Conservation (phyloP, 139 green algal genomes). For the Penium margaritaceum region DNA sequence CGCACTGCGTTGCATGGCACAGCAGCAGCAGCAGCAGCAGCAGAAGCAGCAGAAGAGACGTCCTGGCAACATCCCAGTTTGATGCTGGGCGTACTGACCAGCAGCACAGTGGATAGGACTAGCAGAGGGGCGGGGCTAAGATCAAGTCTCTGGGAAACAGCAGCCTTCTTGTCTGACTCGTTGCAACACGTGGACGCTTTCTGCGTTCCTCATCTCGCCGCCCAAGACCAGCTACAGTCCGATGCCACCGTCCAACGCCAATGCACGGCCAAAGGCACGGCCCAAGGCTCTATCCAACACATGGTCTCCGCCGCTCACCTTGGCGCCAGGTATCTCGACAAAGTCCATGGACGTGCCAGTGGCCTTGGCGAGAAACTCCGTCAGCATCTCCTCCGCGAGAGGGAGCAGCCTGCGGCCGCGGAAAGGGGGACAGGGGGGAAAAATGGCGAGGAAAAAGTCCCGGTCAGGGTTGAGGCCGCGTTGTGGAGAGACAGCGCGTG, state of each 20-base stretch:
- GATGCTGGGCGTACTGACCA: too few relatives aligned
- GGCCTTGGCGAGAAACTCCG: constrained; percentile 38
- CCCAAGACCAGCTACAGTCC: background rate
- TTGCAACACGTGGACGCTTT: too few relatives aligned
- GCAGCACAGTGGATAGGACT: too few relatives aligned
- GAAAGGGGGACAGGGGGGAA: background rate
- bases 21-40: too few relatives aligned
- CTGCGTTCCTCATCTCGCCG: background rate
- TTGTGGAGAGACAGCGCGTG: background rate
- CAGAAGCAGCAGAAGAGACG: too few relatives aligned
- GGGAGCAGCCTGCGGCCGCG: constrained; percentile 20
- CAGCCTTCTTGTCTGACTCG: background rate
- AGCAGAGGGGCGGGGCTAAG: background rate
- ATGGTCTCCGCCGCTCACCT: background rate
- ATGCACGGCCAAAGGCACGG: background rate
- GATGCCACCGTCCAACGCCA: background rate
- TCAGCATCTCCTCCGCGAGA: constrained; percentile 35
- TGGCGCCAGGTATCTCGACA: background rate
- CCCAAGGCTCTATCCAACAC: background rate
- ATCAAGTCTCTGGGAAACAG: background rate
- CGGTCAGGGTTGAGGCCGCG: background rate
- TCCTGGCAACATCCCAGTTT: too few relatives aligned
- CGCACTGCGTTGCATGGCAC: too few relatives aligned
- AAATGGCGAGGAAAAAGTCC: background rate
- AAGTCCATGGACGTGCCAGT: constrained; percentile 27